Percentiles rank a stretch among this genome's conserved stretches.
Conservation (phyloP, 2,329 filamentous ascomycete species). For the Sclerotinia glacialis region DNA sequence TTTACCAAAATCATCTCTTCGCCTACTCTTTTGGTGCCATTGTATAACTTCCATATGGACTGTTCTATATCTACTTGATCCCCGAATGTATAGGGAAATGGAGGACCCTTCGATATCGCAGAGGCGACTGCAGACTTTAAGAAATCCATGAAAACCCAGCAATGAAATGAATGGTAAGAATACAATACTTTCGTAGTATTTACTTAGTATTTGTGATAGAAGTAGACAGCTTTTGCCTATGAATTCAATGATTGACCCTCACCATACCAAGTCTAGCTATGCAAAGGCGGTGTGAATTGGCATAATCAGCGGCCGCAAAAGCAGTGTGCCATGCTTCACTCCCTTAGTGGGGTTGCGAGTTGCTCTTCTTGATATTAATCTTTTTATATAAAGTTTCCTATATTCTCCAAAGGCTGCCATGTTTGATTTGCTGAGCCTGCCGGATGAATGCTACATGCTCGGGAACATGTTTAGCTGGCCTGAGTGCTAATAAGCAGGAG, state of each 20-base stretch:
- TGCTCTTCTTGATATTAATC: too few relatives aligned
- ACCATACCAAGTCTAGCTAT: slow-evolving; percentile 5
- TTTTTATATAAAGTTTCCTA: too few relatives aligned
- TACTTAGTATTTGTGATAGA: slow-evolving; percentile 10
- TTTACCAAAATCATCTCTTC: background rate
- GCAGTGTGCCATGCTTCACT: background rate
- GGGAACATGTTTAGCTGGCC: too few relatives aligned
- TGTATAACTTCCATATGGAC: slow-evolving; percentile 95
- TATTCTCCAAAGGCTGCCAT: too few relatives aligned
- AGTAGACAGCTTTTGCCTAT: slow-evolving; percentile 20
- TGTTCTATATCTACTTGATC: slow-evolving; percentile 89
- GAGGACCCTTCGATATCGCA: slow-evolving; percentile 89
- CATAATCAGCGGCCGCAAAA: slow-evolving; percentile 8
- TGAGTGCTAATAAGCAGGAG: too few relatives aligned
- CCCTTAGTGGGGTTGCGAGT: too few relatives aligned
- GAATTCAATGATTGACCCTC: slow-evolving; percentile 9
- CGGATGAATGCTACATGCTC: too few relatives aligned
- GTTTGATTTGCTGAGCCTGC: too few relatives aligned
- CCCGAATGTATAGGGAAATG: slow-evolving; percentile 89
- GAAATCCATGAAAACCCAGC: slow-evolving; percentile 73
- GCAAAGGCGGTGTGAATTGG: background rate
- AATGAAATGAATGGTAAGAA: slow-evolving; percentile 6
- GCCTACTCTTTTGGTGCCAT: slow-evolving; percentile 80
- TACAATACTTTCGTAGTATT: background rate
- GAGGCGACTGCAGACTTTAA: slow-evolving; percentile 96